Conservation (phyloP, 176 grass and related monocot species). For the Hordeum vulgare region DNA sequence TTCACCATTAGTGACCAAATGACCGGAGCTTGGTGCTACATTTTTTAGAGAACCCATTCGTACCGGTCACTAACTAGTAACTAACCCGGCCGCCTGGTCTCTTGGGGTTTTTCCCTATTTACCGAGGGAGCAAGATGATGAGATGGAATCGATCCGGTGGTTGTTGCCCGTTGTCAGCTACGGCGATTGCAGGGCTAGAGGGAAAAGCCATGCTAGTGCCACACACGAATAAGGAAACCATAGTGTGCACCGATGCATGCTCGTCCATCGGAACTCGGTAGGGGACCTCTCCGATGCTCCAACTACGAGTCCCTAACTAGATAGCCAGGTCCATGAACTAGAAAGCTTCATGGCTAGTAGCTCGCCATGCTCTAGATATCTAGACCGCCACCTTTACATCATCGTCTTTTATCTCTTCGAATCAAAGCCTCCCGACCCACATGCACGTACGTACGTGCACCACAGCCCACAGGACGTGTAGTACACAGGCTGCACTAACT, state of each 20-base stretch:
- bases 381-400: too few species aligned
- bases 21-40: too few species aligned
- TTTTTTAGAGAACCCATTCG: too few species aligned
- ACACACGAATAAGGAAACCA: conserved; percentile 29
- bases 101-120: neutral
- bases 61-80: too few species aligned
- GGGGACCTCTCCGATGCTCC: neutral
- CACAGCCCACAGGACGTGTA: too few species aligned
- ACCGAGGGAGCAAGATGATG: neutral
- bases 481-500: too few species aligned
- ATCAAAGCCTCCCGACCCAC: too few species aligned
- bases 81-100: too few species aligned
- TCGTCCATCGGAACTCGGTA: neutral
- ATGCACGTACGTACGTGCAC: too few species aligned
- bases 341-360: neutral
- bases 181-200: neutral
- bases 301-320: neutral
- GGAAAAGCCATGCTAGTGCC: neutral
- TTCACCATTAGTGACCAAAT: too few species aligned
- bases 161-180: neutral
- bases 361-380: neutral
- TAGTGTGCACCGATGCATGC: neutral
- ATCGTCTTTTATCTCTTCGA: too few species aligned
- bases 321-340: neutral
- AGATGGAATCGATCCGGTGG: neutral